Evolutionary conservation across 2,329 filamentous ascomycete genomes (phyloP), one percentile per base, ranked within the genome.

Genomic region (Akanthomyces dipterigenus): DNA sequence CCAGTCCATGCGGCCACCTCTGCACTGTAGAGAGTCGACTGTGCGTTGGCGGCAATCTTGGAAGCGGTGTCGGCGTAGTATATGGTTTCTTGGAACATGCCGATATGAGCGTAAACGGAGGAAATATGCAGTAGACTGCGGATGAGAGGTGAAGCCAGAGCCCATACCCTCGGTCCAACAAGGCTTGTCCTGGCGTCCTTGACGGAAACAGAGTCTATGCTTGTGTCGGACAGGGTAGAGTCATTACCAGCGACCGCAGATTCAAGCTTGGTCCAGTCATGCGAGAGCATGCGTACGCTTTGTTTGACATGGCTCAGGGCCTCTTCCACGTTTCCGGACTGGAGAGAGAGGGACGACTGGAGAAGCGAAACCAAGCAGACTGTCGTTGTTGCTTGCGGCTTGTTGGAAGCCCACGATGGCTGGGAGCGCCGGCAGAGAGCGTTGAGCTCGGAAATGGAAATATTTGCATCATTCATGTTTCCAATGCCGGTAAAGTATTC

Each of bases 51-150:
- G 24, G 90, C 90, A 63, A 96, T 83, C 68, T 89, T 91, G 59
- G 88, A 80, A 0, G 92, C 92, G 67, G 95, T 89, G 66, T 97
- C 89, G 1, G 89, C 88, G 67, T 96, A 96, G 71, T 93, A 95
- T 0, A 93, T 77, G 2, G 93, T 93, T 71, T 98, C 93, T 63
- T 91, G 87, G 65, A 92, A 91, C 75, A 96, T 83, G 31, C 95
- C 95, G 64, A 95, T 84, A 65, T 96, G 88, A 1, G 89, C 86
- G 67, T 93, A 96, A 1, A 96, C 78, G 4, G 83, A 82, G 0
- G 91, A 91, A 3, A 96, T 82, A 62, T 92, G 87, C 63, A 87
- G 75, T 16, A 96, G 78, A 61, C 87, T 85, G 34, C 84, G 82
- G 67, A 92, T 87, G 22, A 97, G 80, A 1, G 88, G 86, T 31